Evolutionary conservation across 495 filamentous ascomycete genomes (phyloP), one percentile per base, ranked within the genome.

Genomic region (Evernia prunastri): DNA sequence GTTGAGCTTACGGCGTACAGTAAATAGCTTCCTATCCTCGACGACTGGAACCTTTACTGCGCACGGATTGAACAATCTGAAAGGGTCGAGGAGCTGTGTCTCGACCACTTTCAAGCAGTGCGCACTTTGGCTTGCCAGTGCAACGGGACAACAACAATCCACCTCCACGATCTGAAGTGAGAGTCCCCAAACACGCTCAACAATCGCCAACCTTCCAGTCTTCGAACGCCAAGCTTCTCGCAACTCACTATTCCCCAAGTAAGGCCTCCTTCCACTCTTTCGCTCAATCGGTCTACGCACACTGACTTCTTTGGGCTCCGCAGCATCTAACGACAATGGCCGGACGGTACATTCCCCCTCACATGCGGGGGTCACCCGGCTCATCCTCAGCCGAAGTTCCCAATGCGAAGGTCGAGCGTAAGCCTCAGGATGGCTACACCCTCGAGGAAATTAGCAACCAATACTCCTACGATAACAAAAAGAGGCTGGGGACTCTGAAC

Each of bases 341-440:
- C 25, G 49, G 25, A 17, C 49, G 25, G 27, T 53, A 53, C 27
- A 31, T 53, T 18, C 49, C 49, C 49, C 49, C 49, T 53, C 49
- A 29, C 49, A 53, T 29, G 49, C 25, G 25, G 29, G 49, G 49
- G 25, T 29, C 25, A 17, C 6, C 49, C 25, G 49, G 25, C 49
- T 53, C 47, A 3, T 51, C 49, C n/a, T 49, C 23, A 25, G 23
- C 20, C n/a, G 10, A 25, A 17, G 1, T 17, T 8, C 25, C 49
- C 23, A 49, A 10, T 31, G 49, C 8, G 49, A 5, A 53, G 27
- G 25, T 27, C 49, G 49, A 53, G 49, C 49, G 49, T 6, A 53
- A 31, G 18, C 27, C 49, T 53, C 25, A 53, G 20, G 49, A 53
- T 53, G 49, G 49, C 49, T 53, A 53, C 15, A 53, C 49, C 25